Base-by-base conservation (phyloP, 768 basidiomycete genomes). In the Tulasnella calospora region DNA sequence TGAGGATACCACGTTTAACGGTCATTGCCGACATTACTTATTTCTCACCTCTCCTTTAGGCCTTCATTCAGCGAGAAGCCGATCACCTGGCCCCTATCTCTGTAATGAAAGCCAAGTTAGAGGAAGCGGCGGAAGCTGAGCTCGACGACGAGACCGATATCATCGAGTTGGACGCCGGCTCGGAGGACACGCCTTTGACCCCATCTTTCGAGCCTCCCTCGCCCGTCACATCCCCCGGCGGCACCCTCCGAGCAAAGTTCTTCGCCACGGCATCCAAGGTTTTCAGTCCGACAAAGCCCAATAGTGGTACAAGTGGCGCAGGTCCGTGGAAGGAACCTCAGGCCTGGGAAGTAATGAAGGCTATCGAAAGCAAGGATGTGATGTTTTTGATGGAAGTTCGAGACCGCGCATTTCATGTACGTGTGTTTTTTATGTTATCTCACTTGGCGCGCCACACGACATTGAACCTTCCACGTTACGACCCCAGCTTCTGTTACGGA, bases 351-450 rank as follows among this genome's bases (percentile, higher is more conserved):
- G 86, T 98, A 0, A 89, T 96, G 82, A 87, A 92, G 73, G 96
- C 96, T 1, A 88, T 98, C 30, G 96, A 99, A 81, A 87, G 87
- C 47, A 92, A 92, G 82, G 93, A 98, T 84, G 86, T 97, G 44
- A 88, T 89, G 83, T 92, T 89, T 82, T 86, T 96, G 79, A 80
- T 80, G 81, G 79, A 95, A 85, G 86, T 94, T 69, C 87, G 94
- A 79, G 93, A 95, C 82, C 87, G 88, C 78, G 90, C 92, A 13
- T 94, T 95, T 81, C 89, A 91, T 83, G 94, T 95, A 78, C 76
- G 90, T 88, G 47, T 30, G 19, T 73, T n/a, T 41, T 35, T 73
- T 74, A 55, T 35, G 51, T 47, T 44, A 44, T 74, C 44, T 7
- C 27, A 19, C 23, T 74, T 27, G 46, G 51, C 27, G 44, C 13